Percentiles rank a stretch among this genome's conserved stretches.
Conservation (phyloP, 169 alveolate genomes). For the Cryptosporidium sp. region DNA sequence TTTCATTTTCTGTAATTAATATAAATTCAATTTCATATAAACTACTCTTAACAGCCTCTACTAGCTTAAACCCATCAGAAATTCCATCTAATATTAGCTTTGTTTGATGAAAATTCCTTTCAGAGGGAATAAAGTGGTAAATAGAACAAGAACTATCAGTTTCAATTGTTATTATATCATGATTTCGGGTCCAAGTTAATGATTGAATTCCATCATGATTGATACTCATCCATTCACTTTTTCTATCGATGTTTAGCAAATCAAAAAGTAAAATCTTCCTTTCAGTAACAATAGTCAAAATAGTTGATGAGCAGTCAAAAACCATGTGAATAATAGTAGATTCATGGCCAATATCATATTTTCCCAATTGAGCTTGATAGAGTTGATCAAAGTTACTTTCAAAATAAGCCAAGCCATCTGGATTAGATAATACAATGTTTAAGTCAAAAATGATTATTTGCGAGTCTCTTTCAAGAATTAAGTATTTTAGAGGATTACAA, state of each 20-base stretch:
- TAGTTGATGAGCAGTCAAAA: conserved; percentile 45
- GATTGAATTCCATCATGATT: conserved; percentile 25
- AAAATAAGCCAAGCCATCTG: background rate
- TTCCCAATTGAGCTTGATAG: background rate
- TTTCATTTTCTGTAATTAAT: conserved; percentile 10
- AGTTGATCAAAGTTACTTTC: background rate
- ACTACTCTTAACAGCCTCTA: conserved; percentile 19
- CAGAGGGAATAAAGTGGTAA: conserved; percentile 2
- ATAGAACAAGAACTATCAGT: conserved; percentile 8
- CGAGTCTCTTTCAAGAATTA: conserved; percentile 9
- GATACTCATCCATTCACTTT: conserved; percentile 14
- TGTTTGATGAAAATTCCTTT: background rate
- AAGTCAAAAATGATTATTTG: conserved; percentile 37
- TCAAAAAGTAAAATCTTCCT: conserved; percentile 13
- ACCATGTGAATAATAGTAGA: background rate
- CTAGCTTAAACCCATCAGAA: background rate
- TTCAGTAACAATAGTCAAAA: conserved; percentile 16
- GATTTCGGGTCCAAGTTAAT: conserved; percentile 27
- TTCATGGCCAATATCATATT: background rate
- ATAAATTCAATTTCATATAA: conserved; percentile 13
- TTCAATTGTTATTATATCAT: conserved; percentile 54
- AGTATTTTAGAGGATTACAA: conserved; percentile 42
- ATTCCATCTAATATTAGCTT: background rate
- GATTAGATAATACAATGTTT: background rate
- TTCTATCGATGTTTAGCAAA: background rate